Base-by-base conservation (phyloP, 1,284 basidiomycete genomes). In the Phlebopus sp. region DNA sequence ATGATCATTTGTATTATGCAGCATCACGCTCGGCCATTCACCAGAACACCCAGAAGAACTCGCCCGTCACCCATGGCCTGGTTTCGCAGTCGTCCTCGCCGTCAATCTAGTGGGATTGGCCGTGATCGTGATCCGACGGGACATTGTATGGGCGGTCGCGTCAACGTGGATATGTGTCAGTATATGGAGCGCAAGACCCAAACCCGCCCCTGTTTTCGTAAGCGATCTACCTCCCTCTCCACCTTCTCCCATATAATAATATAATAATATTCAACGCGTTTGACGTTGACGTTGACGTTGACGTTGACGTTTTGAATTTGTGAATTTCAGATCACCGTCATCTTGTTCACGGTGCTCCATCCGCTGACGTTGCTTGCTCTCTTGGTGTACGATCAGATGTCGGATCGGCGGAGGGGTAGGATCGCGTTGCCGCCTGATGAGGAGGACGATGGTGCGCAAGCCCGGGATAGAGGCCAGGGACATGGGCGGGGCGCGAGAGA, bases 131-230 rank as follows among this genome's bases (percentile, higher is more conserved):
- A 19, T 75, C 3, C 69, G 81, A 4, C 71, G 77, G 7, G 87
- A 90, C 56, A 68, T 89, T 45, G 81, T 87, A 0, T 87, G 84
- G 83, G 79, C 81, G 42, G 72, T 84, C 13, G 82, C 83, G 0
- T 80, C 84, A 0, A 81, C 79, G 0, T 89, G 86, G 86, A 74
- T 86, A 19, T 81, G 77, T 49, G 68, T 82, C 13, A 79, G 78
- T 52, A 68, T 87, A 2, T 87, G 82, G 82, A 64, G 67, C n/a
- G 64, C 71, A 8, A 61, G 70, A 23, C 82, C 81, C 0, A 86
- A 86, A 53, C 81, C 83, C 1, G 70, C 71, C 9, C 72, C 77
- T 3, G 78, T 88, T 17, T 77, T 77, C 53, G 85, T 87, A 56
- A 31, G 82, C 72, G 23, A 35, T 21, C 4, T 37, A 36, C 21